These are phyloP conservation scores for Termitomyces sp. DNA, from an alignment of 768 basidiomycete species.

Conservation along the genomic window DNA sequence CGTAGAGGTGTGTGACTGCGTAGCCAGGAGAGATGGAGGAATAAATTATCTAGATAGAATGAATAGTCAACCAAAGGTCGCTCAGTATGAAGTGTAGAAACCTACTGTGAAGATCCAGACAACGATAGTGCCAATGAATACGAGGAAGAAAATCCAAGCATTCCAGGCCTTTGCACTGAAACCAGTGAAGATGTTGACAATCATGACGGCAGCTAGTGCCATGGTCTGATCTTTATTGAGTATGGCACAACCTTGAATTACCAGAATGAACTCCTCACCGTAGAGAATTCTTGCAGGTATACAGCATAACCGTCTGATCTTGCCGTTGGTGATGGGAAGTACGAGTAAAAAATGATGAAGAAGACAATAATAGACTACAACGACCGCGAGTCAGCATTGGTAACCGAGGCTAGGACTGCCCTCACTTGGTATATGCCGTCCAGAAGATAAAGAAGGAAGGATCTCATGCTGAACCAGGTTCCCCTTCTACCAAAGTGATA, in stretches of 20 bases:
- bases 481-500: conserved; percentile 84
- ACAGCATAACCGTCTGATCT: conserved; percentile 80
- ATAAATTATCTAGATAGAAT: conserved; percentile 63
- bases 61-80: background rate
- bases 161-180: conserved; percentile 88
- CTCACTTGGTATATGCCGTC: conserved; percentile 25
- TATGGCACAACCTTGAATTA: background rate
- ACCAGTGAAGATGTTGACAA: conserved; percentile 84
- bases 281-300: conserved; percentile 77
- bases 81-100: conserved; percentile 9
- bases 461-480: conserved; percentile 80
- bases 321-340: conserved; percentile 61
- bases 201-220: conserved; percentile 76
- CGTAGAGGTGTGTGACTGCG: conserved; percentile 67
- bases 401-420: background rate
- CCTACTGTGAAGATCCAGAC: conserved; percentile 77
- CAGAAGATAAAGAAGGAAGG: conserved; percentile 29
- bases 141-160: conserved; percentile 81
- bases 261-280: conserved; percentile 50
- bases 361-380: conserved; percentile 81
- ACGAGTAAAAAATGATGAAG: conserved; percentile 83
- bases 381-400: background rate
- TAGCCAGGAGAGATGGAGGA: conserved; percentile 72
- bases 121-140: conserved; percentile 78
- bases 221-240: conserved; percentile 53